A percentile compares a stretch with the other conserved stretches of the same genome.
phyloP scores from a whole-genome alignment of 75 land plant species.

The Larix kaempferi region DNA sequence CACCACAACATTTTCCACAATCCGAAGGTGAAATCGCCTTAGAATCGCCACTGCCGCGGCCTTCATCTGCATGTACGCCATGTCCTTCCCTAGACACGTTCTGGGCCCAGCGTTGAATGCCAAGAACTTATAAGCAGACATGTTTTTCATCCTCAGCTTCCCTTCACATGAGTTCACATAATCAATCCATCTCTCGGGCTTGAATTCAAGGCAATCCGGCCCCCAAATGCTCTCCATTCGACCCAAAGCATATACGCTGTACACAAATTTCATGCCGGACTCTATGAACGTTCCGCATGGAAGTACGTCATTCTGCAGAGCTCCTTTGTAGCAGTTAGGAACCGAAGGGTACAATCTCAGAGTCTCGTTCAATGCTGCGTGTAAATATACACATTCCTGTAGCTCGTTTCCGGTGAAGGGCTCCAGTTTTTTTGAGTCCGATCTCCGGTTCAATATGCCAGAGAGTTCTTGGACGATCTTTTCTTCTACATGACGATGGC shows the following conservation, averaged over 20 bases:
- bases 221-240: slow-evolving; percentile 63
- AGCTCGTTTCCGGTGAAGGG: slow-evolving; percentile 18
- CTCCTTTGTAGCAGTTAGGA: slow-evolving; percentile 28
- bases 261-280: slow-evolving; percentile 10
- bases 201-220: slow-evolving; percentile 41
- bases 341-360: slow-evolving; percentile 72
- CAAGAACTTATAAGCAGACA: neutral
- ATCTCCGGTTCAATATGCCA: neutral
- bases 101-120: slow-evolving; percentile 41
- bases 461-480: slow-evolving; percentile 11
- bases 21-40: slow-evolving; percentile 10
- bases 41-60: slow-evolving; percentile 2
- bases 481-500: slow-evolving; percentile 18
- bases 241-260: slow-evolving; percentile 40
- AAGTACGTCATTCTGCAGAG: slow-evolving; percentile 24
- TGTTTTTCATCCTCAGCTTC: neutral
- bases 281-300: slow-evolving; percentile 27
- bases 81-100: slow-evolving; percentile 35
- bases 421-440: neutral
- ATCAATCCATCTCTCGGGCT: slow-evolving; percentile 41
- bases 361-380: slow-evolving; percentile 61
- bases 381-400: slow-evolving; percentile 37
- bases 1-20: slow-evolving; percentile 16
- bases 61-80: slow-evolving; percentile 18
- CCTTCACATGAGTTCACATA: too few species aligned